These are phyloP conservation scores for Solanum paucissectum DNA, from an alignment of 257 asterid species.

Conservation along the genomic window DNA sequence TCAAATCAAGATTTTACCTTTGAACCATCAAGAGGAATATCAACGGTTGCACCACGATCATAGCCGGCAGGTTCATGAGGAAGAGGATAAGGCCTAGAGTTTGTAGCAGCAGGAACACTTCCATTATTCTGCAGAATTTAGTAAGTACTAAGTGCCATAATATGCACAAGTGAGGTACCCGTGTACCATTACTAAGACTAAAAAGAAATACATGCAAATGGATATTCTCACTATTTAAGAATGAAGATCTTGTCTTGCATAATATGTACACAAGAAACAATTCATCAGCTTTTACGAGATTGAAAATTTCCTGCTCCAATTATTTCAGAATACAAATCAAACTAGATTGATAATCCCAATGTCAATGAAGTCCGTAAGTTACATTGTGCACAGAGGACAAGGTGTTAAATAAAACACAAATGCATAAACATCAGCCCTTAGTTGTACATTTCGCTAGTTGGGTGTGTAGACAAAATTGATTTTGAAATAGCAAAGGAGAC, in stretches of 20 bases:
- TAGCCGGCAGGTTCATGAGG: slow-evolving; percentile 85
- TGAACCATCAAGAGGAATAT: slow-evolving; percentile 70
- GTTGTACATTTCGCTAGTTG: neutral
- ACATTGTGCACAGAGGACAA: neutral
- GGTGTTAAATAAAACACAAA: neutral
- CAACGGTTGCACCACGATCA: slow-evolving; percentile 55
- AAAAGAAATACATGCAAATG: neutral
- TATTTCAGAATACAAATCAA: neutral
- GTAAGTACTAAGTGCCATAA: neutral
- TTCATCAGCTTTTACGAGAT: neutral
- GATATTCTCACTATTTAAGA: slow-evolving; percentile 2
- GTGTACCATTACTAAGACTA: neutral
- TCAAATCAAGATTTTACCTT: slow-evolving; percentile 21
- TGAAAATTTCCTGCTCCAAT: neutral
- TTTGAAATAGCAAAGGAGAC: neutral
- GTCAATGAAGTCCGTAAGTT: neutral
- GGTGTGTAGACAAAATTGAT: neutral
- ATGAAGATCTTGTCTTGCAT: neutral
- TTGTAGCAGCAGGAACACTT: slow-evolving; percentile 46
- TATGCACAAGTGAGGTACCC: neutral
- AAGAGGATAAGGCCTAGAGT: slow-evolving; percentile 76
- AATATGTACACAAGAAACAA: neutral
- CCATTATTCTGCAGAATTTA: slow-evolving; percentile 54
- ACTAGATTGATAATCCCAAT: neutral
- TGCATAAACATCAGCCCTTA: neutral